Evolutionary conservation across 768 basidiomycete genomes (phyloP).

Genomic region (Lyophyllum semitale): DNA sequence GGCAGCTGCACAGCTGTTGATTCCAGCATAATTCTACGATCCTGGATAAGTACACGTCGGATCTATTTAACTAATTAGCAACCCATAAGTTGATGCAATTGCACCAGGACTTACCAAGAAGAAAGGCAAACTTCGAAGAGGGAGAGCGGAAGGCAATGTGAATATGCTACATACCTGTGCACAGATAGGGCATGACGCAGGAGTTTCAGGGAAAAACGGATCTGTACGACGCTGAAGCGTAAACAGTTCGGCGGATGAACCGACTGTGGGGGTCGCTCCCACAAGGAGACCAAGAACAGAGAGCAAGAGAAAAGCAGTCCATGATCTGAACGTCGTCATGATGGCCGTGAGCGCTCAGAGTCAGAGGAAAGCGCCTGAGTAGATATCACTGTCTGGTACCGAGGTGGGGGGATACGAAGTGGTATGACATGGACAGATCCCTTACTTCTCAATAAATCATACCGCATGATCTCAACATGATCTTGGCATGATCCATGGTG

Average conservation of each 20-base stretch:
- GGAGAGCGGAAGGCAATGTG: not conserved
- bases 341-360: not conserved
- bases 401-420: not conserved
- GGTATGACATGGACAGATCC: not conserved
- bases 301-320: slow-evolving; percentile 23
- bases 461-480: not conserved
- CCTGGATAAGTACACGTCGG: not conserved
- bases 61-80: not conserved
- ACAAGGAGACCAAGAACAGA: slow-evolving; percentile 21
- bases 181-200: slow-evolving; percentile 63
- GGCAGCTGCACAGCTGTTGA: slow-evolving; percentile 60
- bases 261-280: slow-evolving; percentile 22
- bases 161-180: slow-evolving; percentile 35
- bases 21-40: slow-evolving; percentile 47
- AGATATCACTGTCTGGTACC: not conserved
- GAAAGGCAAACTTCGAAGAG: not conserved
- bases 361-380: not conserved
- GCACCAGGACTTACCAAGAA: not conserved
- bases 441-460: not conserved
- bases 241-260: not conserved
- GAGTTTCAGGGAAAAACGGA: slow-evolving; percentile 53
- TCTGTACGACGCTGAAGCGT: slow-evolving; percentile 26
- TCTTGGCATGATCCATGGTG: not conserved
- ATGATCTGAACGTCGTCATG: slow-evolving; percentile 24
- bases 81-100: not conserved